A percentile compares a stretch with the other conserved stretches of the same genome.
Evolutionary conservation across 2,329 filamentous ascomycete genomes (phyloP).

Genomic region (Seiridium unicorne): DNA sequence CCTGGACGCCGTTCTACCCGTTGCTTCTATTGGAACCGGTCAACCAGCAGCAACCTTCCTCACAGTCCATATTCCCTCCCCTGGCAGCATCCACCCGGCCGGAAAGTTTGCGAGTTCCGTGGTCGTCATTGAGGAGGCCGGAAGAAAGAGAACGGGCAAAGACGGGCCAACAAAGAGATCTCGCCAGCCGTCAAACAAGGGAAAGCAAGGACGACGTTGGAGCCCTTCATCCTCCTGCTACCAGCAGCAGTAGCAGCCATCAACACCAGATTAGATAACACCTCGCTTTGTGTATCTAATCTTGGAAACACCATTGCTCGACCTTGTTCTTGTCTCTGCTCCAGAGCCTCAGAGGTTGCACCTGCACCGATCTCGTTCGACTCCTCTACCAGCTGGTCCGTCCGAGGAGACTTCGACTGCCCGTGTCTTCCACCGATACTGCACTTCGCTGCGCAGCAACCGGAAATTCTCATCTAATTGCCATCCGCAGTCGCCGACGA

Average conservation of each 20-base stretch:
- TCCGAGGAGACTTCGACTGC: neutral
- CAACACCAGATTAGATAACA: neutral
- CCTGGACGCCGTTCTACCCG: neutral
- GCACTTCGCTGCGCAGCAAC: too few relatives aligned
- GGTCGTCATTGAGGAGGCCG: neutral
- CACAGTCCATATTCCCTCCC: neutral
- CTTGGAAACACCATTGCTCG: neutral
- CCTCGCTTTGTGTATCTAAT: neutral
- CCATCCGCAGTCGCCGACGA: neutral
- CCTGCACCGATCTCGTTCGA: neutral
- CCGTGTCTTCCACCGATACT: too few relatives aligned
- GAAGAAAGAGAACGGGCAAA: constrained; percentile 1
- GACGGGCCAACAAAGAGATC: neutral
- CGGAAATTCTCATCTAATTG: too few relatives aligned
- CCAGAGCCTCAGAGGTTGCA: neutral
- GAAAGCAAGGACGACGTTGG: neutral
- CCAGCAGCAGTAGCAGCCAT: neutral
- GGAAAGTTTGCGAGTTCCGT: neutral
- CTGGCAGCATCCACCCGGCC: neutral
- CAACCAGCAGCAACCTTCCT: neutral
- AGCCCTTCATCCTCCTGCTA: too few relatives aligned
- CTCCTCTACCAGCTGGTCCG: constrained; percentile 1
- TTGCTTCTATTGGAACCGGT: neutral
- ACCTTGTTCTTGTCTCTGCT: neutral
- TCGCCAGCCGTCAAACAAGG: neutral